Percentiles rank a stretch among this genome's conserved stretches.
These are phyloP conservation scores for Jaminaea rosea DNA, from an alignment of 1,284 basidiomycete genomes.

Conservation along the genomic window DNA sequence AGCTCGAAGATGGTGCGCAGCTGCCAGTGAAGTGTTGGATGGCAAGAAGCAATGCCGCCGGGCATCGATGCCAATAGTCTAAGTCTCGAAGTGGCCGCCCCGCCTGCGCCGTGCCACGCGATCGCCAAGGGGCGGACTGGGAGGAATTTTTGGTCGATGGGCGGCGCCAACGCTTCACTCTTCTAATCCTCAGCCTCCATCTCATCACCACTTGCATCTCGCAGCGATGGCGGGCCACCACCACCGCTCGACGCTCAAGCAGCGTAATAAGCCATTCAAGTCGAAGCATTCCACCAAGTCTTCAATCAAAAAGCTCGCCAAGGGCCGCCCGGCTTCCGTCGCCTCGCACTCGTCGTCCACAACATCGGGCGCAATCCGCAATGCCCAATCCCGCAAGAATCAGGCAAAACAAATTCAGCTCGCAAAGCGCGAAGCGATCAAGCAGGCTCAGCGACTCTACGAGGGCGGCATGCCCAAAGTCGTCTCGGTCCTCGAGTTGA, in stretches of 20 bases:
- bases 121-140: no score
- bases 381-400: constrained; percentile 12
- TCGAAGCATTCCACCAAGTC: constrained; percentile 43
- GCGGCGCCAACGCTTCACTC: no score
- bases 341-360: neutral
- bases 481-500: constrained; percentile 68
- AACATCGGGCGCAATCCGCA: neutral
- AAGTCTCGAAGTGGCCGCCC: no score
- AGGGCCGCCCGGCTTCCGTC: constrained; percentile 18
- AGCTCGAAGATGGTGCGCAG: no score
- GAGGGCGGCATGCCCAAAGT: constrained; percentile 63
- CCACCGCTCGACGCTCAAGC: constrained; percentile 35
- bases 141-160: no score
- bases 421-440: constrained; percentile 34
- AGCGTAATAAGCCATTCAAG: constrained; percentile 44
- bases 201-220: no score
- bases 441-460: constrained; percentile 3
- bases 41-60: no score
- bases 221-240: no score
- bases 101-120: no score
- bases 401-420: constrained; percentile 36
- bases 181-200: no score
- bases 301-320: constrained; percentile 25
- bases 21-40: no score
- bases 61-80: no score